Base-by-base conservation (phyloP, 768 basidiomycete genomes). In the Leucocoprinus leucothites region DNA sequence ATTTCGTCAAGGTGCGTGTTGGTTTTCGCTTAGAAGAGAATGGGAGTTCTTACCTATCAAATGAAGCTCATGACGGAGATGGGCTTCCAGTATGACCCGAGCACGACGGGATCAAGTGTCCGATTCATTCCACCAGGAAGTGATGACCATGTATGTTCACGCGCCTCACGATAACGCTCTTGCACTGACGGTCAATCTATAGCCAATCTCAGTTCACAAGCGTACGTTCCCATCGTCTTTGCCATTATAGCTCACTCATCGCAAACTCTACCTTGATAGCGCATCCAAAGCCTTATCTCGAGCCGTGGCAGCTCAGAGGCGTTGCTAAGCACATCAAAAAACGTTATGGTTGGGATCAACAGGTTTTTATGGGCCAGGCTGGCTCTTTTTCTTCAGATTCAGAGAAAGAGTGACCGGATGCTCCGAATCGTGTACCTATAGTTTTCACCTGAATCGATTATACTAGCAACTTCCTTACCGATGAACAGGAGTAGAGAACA, bases 51-150 rank as follows among this genome's bases (percentile, higher is more conserved):
- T 1, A 22, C 35, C 36, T 25, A 35, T 36, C 8, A 51, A 53
- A 53, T 31, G 42, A 60, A 91, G 89, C 69, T 89, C 35, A 89
- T 92, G 89, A 70, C 74, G 35, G 86, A 87, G 45, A 84, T 92
- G 81, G 89, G 89, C 34, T 92, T 92, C 67, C 69, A 70, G 2
- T 85, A 84, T 60, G 83, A 85, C 63, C 86, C 86, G 3, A 82
- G 82, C 57, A 89, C 88, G 2, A 88, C 89, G 18, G 90, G 90
- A 2, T 91, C 89, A 9, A 88, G 87, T 65, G 90, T 92, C 34
- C 80, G 89, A 35, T 92, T 92, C 63, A 84, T 89, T 67, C 89
- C 89, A 46, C 90, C 87, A 16, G 73, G 84, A 61, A 63, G 64
- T 44, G 68, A 71, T 25, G 76, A 77, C 58, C 62, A 62, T 58